These are phyloP conservation scores for Gnomoniopsis smithogilvyi DNA, from an alignment of 2,329 filamentous ascomycete genomes.

Conservation along the genomic window DNA sequence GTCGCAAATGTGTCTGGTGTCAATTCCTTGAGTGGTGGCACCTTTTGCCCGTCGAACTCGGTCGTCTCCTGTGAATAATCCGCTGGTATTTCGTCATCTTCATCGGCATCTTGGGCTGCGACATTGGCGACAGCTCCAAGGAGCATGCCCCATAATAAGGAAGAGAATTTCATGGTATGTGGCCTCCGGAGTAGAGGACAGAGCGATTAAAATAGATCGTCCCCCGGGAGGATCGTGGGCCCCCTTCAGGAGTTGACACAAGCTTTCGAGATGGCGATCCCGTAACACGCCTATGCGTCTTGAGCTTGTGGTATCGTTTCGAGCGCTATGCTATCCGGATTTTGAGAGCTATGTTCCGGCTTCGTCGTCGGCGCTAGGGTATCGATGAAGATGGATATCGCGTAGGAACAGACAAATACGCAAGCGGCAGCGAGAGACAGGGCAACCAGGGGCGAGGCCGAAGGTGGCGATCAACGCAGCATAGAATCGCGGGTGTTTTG, in stretches of 20 bases:
- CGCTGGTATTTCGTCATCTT: slow-evolving; percentile 31
- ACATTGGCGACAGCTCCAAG: slow-evolving; percentile 42
- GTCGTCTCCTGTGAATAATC: slow-evolving; percentile 43
- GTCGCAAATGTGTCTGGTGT: slow-evolving; percentile 55
- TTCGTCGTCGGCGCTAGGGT: not conserved
- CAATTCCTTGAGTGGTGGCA: slow-evolving; percentile 63
- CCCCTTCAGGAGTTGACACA: slow-evolving; percentile 2
- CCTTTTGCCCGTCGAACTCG: slow-evolving; percentile 62
- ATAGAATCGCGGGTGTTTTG: not conserved
- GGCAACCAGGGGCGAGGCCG: slow-evolving; percentile 5
- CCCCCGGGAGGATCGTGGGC: not conserved
- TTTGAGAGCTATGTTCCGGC: not conserved
- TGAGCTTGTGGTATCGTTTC: slow-evolving; percentile 6
- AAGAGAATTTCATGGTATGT: slow-evolving; percentile 40
- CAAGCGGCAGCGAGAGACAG: not conserved
- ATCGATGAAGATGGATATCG: slow-evolving; percentile 2
- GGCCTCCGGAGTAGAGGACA: slow-evolving; percentile 2
- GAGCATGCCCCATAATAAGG: slow-evolving; percentile 38
- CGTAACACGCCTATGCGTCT: slow-evolving; percentile 13
- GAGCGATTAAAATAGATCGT: not conserved
- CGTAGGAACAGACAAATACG: not conserved
- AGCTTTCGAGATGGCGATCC: slow-evolving; percentile 2
- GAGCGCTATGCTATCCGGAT: not conserved
- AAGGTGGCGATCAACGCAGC: slow-evolving; percentile 11
- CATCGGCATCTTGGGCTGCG: slow-evolving; percentile 21